Evolutionary conservation across 306 rosid species (phyloP).

Genomic region (Lathyrus aphaca): DNA sequence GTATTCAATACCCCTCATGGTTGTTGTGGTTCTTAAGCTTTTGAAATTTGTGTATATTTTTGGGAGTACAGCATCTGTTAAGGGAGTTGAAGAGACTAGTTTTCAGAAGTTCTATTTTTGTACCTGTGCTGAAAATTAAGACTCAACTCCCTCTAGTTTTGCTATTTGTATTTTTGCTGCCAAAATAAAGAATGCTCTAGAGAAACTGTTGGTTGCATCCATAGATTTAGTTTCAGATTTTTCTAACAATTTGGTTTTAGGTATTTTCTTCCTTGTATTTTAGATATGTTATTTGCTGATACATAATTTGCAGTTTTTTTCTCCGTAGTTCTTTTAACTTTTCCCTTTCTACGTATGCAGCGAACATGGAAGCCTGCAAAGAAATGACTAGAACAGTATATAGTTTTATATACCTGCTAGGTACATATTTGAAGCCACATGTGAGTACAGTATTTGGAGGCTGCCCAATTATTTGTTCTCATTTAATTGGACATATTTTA

Average conservation of each 20-base stretch:
- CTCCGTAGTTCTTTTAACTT: background rate
- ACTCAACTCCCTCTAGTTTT: too few relatives aligned
- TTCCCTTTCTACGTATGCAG: slow-evolving; percentile 52
- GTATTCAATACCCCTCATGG: too few relatives aligned
- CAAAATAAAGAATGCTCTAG: slow-evolving; percentile 17
- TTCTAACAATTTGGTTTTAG: slow-evolving; percentile 24
- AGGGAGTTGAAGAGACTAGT: too few relatives aligned
- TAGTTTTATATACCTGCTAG: slow-evolving; percentile 70
- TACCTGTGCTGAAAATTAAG: too few relatives aligned
- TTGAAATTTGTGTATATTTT: too few relatives aligned
- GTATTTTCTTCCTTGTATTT: background rate
- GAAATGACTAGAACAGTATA: slow-evolving; percentile 63
- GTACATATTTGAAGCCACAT: slow-evolving; percentile 89
- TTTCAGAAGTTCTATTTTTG: too few relatives aligned
- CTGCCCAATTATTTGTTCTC: slow-evolving; percentile 4
- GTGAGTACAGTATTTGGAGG: slow-evolving; percentile 53
- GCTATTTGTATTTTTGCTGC: too few relatives aligned
- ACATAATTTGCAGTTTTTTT: background rate
- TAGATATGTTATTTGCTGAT: background rate
- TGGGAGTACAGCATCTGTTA: too few relatives aligned
- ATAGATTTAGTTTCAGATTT: background rate
- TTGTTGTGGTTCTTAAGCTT: too few relatives aligned
- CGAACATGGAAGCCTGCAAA: slow-evolving; percentile 72
- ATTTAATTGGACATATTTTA: background rate
- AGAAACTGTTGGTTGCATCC: slow-evolving; percentile 19